Evolutionary conservation across 2,329 filamentous ascomycete species (phyloP).

Genomic region (Neocucurbitaria cava): DNA sequence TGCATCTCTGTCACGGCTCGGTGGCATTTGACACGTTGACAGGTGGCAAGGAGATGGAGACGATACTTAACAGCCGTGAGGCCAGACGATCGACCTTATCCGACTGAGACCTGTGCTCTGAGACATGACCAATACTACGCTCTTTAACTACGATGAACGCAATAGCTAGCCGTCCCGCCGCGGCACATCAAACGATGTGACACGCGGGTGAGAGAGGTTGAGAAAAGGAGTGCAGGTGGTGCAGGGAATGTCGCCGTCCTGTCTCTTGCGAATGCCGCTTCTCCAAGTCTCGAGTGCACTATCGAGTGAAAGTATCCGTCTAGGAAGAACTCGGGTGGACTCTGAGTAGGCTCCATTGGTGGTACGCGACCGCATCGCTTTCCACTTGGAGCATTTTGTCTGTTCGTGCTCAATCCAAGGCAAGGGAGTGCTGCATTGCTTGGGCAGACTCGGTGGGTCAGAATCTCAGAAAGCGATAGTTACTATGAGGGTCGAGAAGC

Average conservation of each 20-base stretch:
- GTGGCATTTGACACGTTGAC: slow-evolving; percentile 1
- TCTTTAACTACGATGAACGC: slow-evolving; percentile 15
- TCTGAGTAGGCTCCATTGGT: background rate
- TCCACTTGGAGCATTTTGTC: background rate
- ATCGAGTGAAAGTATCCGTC: background rate
- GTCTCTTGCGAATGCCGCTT: slow-evolving; percentile 1
- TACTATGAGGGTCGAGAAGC: slow-evolving; percentile 8
- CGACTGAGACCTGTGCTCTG: slow-evolving; percentile 25
- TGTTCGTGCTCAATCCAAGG: background rate
- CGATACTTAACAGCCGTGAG: slow-evolving; percentile 22
- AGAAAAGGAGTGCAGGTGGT: slow-evolving; percentile 10
- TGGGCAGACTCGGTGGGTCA: slow-evolving; percentile 9
- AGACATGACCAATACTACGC: slow-evolving; percentile 35
- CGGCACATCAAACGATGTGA: slow-evolving; percentile 4
- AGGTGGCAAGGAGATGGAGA: slow-evolving; percentile 18
- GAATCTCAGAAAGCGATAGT: slow-evolving; percentile 3
- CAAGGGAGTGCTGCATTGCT: slow-evolving; percentile 6
- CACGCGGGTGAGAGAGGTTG: slow-evolving; percentile 3
- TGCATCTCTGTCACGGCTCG: slow-evolving; percentile 10
- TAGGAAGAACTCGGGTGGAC: background rate
- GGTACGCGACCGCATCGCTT: background rate
- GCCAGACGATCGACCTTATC: slow-evolving; percentile 14
- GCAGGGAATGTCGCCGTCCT: background rate
- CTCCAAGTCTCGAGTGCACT: background rate
- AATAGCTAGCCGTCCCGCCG: slow-evolving; percentile 17